Evolutionary conservation across 176 grass and related monocot species (phyloP), one percentile per base, ranked within the genome.

Genomic region (Bolboschoenus planiculmis): DNA sequence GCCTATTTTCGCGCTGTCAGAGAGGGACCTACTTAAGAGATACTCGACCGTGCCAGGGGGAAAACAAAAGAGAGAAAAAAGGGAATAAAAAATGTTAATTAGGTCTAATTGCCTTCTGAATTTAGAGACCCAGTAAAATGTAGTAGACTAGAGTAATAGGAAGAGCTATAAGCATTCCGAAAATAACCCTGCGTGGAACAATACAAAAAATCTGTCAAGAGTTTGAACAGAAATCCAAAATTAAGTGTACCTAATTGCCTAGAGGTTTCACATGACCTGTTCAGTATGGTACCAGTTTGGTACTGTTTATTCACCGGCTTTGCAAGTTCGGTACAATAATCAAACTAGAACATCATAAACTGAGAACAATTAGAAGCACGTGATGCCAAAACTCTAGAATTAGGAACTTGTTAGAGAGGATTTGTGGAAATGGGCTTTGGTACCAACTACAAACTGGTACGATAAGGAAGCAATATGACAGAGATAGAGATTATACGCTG

Each of bases 101-200:
- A 82, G 23, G 37, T 46, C 79, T 65, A 60, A 82, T 63, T 74
- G 20, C 27, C 13, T 67, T 26, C 54, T 21, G 43, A n/a, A 73
- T 86, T 86, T 70, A 90, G 59, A 90, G 88, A 51, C 88, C 88
- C 72, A 90, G 30, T 24, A 90, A 79, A 86, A 90, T 86, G 84
- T 90, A 86, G 81, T 86, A 90, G 36, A 90, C 88, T 20, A 90
- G 53, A 54, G 88, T 90, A 44, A 90, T 86, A 8, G 88, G 88
- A 36, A 90, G 84, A 63, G 84, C 88, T 59, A 90, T 86, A 23
- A 90, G 64, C 88, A 90, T 90, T 59, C 88, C 88, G 43, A 90
- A 90, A 46, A 90, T 90, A 31, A 90, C 88, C 88, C 88, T 90
- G 60, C 48, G 86, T 64, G 14, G 81, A 62, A 27, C 47, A 35